A percentile compares a stretch with the other conserved stretches of the same genome.
Conservation (phyloP, 2,329 filamentous ascomycete species). For the Epichloe uncinata region DNA sequence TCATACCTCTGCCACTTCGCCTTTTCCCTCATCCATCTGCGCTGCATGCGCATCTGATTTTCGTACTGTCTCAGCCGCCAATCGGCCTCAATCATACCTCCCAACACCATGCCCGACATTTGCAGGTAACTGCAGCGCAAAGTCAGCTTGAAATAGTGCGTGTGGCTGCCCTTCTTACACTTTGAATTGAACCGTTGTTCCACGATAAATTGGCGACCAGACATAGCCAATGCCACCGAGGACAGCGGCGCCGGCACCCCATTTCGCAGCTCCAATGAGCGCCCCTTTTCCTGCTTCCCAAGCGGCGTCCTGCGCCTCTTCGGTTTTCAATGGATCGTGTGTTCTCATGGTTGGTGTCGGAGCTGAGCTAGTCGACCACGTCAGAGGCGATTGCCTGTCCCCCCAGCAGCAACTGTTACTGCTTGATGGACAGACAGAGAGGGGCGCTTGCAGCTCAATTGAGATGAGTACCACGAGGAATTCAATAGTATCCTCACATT, state of each 20-base stretch:
- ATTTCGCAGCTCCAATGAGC: conserved; percentile 53
- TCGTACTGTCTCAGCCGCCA: conserved; percentile 54
- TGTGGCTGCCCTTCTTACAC: conserved; percentile 37
- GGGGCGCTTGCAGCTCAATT: background rate
- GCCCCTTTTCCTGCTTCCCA: conserved; percentile 61
- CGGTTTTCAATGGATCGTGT: conserved; percentile 46
- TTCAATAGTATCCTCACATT: background rate
- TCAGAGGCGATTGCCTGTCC: background rate
- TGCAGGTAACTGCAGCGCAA: conserved; percentile 51
- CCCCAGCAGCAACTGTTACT: background rate
- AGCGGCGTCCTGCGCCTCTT: conserved; percentile 55
- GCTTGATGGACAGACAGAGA: background rate
- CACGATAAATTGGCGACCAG: conserved; percentile 58
- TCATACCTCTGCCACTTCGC: conserved; percentile 58
- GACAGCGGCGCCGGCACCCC: conserved; percentile 52
- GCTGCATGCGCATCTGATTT: conserved; percentile 48
- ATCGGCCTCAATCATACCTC: conserved; percentile 66
- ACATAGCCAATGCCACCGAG: conserved; percentile 49
- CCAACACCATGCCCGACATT: conserved; percentile 76
- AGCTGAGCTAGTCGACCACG: background rate
- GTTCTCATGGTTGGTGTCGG: conserved; percentile 24
- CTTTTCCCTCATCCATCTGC: conserved; percentile 48
- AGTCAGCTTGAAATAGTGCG: background rate
- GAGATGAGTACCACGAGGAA: background rate
- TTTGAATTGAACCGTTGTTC: conserved; percentile 63